Evolutionary conservation across 2,329 filamentous ascomycete genomes (phyloP), one percentile per base, ranked within the genome.

Genomic region (Neoarthrinium moseri): DNA sequence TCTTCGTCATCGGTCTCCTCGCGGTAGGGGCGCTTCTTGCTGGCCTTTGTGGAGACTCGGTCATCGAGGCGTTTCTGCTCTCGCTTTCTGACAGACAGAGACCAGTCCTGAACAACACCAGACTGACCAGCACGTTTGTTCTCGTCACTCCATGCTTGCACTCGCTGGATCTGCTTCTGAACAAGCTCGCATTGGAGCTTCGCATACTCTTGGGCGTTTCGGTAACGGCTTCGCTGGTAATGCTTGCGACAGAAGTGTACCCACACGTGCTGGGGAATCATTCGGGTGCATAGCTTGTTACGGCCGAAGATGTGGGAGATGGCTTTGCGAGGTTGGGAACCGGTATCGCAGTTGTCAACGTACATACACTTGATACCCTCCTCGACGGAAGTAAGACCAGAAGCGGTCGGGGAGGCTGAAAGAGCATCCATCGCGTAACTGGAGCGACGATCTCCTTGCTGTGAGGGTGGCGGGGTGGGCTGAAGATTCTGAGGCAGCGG

Each of bases 251-350:
- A 94, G 60, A 81, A 86, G 57, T 86, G 81, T 1, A 89, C 81
- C 87, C 87, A 92, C 2, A 89, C 78, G 18, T 79, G 66, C 5
- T 78, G 68, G 0, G 86, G 86, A 39, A 94, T 88, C 35, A 75
- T 73, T 26, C 84, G 77, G 1, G 89, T 94, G 57, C 83, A 86
- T 6, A 79, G 74, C 67, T 94, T 94, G 72, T 94, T 94, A 29
- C 89, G 81, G 18, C 89, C 89, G 55, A 92, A 92, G 45, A 91
- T 79, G 58, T 94, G 87, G 0, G 86, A 90, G 48, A 92, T 86
- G 5, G 86, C 83, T 66, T 92, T 92, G 38, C 89, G 81, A 20
- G 77, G 76, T 45, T 80, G 74, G 5, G 80, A 82, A 4, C 74
- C 74, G 0, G 80, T 84, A 36, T 78, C 73, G 58, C 83, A 86